These are phyloP conservation scores for Protomyces inouyei DNA, from an alignment of 1,139 yeast species.

Conservation along the genomic window DNA sequence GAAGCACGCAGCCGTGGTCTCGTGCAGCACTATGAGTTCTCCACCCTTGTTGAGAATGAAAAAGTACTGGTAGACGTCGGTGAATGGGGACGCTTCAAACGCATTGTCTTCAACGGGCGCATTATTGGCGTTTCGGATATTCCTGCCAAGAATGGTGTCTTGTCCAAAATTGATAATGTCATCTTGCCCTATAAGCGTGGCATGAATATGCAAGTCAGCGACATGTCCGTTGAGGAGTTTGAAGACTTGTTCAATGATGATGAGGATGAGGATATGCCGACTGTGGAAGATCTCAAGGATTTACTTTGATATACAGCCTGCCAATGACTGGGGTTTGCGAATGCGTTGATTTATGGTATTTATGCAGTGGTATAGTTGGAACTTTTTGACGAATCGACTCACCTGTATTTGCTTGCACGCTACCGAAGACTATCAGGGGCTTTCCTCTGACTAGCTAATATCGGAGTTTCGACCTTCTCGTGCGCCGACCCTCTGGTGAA, in stretches of 20 bases:
- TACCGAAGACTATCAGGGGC: too few species aligned
- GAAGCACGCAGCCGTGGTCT: constrained; percentile 9
- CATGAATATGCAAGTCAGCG: background rate
- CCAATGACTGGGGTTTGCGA: background rate
- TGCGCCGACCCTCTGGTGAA: too few species aligned
- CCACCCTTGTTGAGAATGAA: constrained; percentile 1
- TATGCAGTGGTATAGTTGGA: background rate
- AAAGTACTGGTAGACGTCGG: constrained; percentile 16
- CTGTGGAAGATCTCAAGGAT: background rate
- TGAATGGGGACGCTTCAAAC: constrained; percentile 23
- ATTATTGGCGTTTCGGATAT: constrained; percentile 11
- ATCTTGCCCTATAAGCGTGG: constrained; percentile 17
- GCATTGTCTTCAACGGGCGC: constrained; percentile 20
- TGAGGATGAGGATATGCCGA: background rate
- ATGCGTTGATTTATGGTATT: background rate
- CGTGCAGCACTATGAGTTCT: constrained; percentile 12
- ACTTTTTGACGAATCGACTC: too few species aligned
- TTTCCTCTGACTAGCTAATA: too few species aligned
- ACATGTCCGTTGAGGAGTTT: constrained; percentile 19
- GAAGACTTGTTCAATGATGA: constrained; percentile 9
- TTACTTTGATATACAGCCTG: background rate
- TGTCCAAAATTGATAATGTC: constrained; percentile 9
- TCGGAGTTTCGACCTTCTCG: too few species aligned
- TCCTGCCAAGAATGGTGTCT: constrained; percentile 26
- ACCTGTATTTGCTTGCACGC: too few species aligned